Conservation (phyloP, 306 rosid genomes). For the Urtica urens region DNA sequence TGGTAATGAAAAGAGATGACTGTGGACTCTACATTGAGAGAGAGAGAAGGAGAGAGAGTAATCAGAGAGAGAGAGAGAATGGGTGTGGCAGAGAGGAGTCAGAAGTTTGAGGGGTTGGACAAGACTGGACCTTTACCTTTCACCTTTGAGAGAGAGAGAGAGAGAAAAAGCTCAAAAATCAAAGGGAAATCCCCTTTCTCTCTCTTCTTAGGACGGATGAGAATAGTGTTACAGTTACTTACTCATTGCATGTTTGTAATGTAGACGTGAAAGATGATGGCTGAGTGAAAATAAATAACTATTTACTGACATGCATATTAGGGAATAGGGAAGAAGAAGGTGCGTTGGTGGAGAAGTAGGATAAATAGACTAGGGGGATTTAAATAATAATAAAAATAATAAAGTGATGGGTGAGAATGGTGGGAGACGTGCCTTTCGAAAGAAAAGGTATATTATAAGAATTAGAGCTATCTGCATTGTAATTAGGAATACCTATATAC, state of each 20-base stretch:
- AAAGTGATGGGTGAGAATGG: background rate
- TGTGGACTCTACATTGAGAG: background rate
- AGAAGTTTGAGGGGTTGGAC: slow-evolving; percentile 9
- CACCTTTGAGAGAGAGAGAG: no score
- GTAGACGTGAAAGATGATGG: slow-evolving; percentile 2
- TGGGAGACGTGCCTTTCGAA: slow-evolving; percentile 7
- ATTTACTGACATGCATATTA: no score
- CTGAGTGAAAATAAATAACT: no score
- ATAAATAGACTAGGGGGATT: background rate
- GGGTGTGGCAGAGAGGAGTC: slow-evolving; percentile 6
- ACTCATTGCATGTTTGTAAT: no score
- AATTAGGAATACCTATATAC: slow-evolving; percentile 9
- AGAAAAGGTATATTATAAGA: slow-evolving; percentile 5
- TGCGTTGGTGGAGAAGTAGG: background rate
- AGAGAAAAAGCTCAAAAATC: no score
- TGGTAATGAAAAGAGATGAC: background rate
- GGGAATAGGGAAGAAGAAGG: no score
- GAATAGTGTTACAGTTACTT: background rate
- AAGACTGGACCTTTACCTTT: slow-evolving; percentile 15
- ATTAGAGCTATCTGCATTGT: slow-evolving; percentile 9
- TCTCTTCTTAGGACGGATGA: background rate
- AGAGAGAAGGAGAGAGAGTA: background rate
- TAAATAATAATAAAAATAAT: background rate
- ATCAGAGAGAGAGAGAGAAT: background rate
- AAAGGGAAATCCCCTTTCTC: no score